Conservation (phyloP, 2,329 filamentous ascomycete species). For the Phyllosticta ampelicida region DNA sequence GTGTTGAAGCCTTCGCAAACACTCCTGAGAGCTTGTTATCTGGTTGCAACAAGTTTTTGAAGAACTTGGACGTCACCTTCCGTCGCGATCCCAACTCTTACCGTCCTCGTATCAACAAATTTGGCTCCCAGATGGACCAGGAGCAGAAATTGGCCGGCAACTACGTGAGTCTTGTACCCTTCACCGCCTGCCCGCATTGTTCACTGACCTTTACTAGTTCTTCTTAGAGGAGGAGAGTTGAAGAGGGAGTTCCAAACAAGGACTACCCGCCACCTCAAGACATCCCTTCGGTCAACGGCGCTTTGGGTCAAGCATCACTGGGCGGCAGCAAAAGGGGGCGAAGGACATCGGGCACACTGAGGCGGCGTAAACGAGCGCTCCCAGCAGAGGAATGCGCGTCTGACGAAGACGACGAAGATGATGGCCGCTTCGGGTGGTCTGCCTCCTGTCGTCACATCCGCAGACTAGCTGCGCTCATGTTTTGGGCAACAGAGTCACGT, state of each 20-base stretch:
- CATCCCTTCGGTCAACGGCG: constrained; percentile 5
- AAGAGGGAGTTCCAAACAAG: constrained; percentile 50
- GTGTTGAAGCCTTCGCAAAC: constrained; percentile 79
- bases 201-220: constrained; percentile 48
- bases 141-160: constrained; percentile 93
- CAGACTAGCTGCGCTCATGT: constrained; percentile 22
- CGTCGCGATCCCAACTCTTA: constrained; percentile 92
- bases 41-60: constrained; percentile 92
- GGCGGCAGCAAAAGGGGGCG: constrained; percentile 10
- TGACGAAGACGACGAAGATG: constrained; percentile 53
- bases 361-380: constrained; percentile 24
- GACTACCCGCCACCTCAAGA: constrained; percentile 21
- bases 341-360: constrained; percentile 27
- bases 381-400: constrained; percentile 45
- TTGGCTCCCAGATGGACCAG: constrained; percentile 88
- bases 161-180: constrained; percentile 56
- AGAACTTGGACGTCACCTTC: constrained; percentile 97
- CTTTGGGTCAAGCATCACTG: constrained; percentile 7
- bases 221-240: constrained; percentile 82
- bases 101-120: constrained; percentile 97
- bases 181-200: not conserved
- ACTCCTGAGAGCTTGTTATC: constrained; percentile 83
- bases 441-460: constrained; percentile 51
- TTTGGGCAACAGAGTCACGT: not conserved
- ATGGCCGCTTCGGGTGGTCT: constrained; percentile 46